Evolutionary conservation across 176 grass and related monocot species (phyloP).

Genomic region (Aegilops sharonensis): DNA sequence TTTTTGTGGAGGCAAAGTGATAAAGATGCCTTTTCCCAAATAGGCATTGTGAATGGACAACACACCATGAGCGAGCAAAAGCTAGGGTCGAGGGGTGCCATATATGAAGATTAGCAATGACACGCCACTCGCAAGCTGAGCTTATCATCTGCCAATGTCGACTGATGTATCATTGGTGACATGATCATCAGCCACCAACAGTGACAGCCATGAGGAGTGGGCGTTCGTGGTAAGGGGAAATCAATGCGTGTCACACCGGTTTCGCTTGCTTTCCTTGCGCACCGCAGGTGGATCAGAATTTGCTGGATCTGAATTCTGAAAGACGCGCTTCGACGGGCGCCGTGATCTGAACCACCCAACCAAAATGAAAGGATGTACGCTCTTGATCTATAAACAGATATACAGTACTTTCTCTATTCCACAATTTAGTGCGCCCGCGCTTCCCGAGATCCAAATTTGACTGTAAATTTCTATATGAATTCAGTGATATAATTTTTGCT

Average conservation of each 20-base stretch:
- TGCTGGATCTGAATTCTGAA: not conserved
- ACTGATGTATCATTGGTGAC: conserved; percentile 6
- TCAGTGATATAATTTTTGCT: too few relatives aligned
- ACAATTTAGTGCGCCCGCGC: too few relatives aligned
- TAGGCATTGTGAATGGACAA: conserved; percentile 8
- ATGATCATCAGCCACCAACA: conserved; percentile 19
- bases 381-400: not conserved
- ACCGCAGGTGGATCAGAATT: not conserved
- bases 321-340: not conserved
- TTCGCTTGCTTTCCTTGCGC: not conserved
- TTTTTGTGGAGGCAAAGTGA: conserved; percentile 27
- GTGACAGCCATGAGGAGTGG: not conserved
- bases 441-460: too few relatives aligned
- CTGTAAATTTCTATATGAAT: too few relatives aligned
- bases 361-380: not conserved
- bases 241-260: not conserved
- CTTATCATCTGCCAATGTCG: not conserved
- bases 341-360: not conserved
- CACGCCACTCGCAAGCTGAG: conserved; percentile 20
- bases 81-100: not conserved
- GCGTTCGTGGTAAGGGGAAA: not conserved
- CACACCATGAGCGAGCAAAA: conserved; percentile 15
- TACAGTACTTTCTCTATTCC: too few relatives aligned
- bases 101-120: conserved; percentile 4
- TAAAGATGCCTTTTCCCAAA: not conserved